Evolutionary conservation across 2,329 filamentous ascomycete species (phyloP).

Genomic region (Fusarium azukiicola): DNA sequence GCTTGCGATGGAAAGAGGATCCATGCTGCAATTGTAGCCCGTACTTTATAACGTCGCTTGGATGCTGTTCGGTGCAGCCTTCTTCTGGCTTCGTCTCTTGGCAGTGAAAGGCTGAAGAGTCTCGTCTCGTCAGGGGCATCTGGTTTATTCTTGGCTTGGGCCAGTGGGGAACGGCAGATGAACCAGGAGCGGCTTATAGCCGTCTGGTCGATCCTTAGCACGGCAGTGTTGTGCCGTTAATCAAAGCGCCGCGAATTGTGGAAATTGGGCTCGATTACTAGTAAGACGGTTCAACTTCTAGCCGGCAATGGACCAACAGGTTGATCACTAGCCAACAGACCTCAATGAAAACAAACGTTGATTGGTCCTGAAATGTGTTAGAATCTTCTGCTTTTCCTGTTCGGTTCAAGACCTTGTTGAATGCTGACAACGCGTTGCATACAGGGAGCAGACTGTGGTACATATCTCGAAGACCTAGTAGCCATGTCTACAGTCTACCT

Average conservation of each 20-base stretch:
- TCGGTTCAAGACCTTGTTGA: neutral
- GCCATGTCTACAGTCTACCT: neutral
- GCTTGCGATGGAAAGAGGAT: slow-evolving; percentile 5
- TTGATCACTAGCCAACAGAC: neutral
- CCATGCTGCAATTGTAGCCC: neutral
- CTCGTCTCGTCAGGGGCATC: neutral
- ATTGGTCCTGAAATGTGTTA: neutral
- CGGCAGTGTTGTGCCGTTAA: neutral
- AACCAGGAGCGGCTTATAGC: slow-evolving; percentile 1
- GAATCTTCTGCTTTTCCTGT: slow-evolving; percentile 1
- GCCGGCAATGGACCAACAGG: neutral
- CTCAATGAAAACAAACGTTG: neutral
- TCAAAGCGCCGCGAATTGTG: neutral
- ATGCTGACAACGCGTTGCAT: neutral
- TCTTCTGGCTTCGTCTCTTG: neutral
- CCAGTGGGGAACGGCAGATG: neutral
- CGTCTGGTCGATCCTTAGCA: neutral
- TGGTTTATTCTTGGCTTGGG: neutral
- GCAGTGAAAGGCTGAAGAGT: neutral
- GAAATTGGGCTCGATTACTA: neutral
- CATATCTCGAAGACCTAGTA: no score
- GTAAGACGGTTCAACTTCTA: slow-evolving; percentile 17
- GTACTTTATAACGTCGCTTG: neutral
- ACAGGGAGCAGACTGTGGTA: neutral
- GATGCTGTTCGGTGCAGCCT: neutral